Evolutionary conservation across 768 basidiomycete genomes (phyloP).

Genomic region (Kwoniella sp.): DNA sequence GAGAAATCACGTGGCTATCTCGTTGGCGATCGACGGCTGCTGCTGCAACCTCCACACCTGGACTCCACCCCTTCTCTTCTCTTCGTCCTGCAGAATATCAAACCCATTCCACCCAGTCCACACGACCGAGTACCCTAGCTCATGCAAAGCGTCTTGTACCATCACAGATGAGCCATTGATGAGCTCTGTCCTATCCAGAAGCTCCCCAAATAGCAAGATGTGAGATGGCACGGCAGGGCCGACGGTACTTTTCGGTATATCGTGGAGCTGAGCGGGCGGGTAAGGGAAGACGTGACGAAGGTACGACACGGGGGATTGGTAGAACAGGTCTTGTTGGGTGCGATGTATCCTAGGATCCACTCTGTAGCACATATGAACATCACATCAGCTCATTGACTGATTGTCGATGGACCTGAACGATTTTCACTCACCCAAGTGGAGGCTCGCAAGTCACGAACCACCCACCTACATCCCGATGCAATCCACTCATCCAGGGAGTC

Average conservation of each 20-base stretch:
- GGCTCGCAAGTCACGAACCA: constrained; percentile 96
- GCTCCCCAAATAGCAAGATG: constrained; percentile 78
- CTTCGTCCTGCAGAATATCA: constrained; percentile 68
- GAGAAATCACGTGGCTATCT: constrained; percentile 5
- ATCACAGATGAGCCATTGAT: background rate
- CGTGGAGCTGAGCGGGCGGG: constrained; percentile 50
- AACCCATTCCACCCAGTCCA: constrained; percentile 69
- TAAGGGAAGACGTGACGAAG: constrained; percentile 69
- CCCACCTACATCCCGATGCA: constrained; percentile 72
- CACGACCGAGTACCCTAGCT: constrained; percentile 67
- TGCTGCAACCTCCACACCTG: constrained; percentile 63
- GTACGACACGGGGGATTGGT: constrained; percentile 69
- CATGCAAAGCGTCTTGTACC: constrained; percentile 61
- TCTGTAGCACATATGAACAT: constrained; percentile 55
- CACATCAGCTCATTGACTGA: constrained; percentile 2
- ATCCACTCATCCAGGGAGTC: constrained; percentile 84
- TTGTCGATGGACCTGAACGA: background rate
- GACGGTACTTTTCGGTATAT: constrained; percentile 58
- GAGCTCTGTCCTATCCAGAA: constrained; percentile 59
- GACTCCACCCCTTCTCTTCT: constrained; percentile 68
- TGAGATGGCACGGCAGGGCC: constrained; percentile 78
- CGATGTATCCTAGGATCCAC: constrained; percentile 65
- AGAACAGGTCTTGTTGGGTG: constrained; percentile 84
- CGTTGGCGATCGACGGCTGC: background rate
- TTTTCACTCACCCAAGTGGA: constrained; percentile 73